Evolutionary conservation across 163 green algal species (phyloP).

Genomic region (Prototheca wickerhamii): DNA sequence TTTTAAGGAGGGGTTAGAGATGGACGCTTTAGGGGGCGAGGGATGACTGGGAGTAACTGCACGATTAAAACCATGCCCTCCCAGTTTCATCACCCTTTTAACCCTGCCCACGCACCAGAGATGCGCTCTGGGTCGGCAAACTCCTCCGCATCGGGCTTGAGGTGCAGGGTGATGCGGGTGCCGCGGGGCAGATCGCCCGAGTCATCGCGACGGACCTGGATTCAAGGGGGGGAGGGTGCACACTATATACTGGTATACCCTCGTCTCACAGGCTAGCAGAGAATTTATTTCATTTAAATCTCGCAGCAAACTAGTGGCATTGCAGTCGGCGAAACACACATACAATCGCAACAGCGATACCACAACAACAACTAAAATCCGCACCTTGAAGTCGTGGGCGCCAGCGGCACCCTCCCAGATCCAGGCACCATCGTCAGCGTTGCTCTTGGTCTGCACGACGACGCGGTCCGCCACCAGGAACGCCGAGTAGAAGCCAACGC

Average conservation of each 20-base stretch:
- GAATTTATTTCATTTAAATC: too few species aligned
- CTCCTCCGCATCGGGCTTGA: conserved; percentile 87
- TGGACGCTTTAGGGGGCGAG: too few species aligned
- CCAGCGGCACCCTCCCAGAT: conserved; percentile 78
- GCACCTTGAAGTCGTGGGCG: conserved; percentile 65
- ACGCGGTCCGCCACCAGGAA: conserved; percentile 85
- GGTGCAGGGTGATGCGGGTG: conserved; percentile 73
- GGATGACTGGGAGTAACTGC: too few species aligned
- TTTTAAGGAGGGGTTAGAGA: neutral
- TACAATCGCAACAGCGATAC: too few species aligned
- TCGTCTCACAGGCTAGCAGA: too few species aligned
- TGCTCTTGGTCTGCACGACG: conserved; percentile 72
- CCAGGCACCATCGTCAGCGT: conserved; percentile 64
- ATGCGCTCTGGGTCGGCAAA: conserved; percentile 68
- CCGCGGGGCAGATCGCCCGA: conserved; percentile 36
- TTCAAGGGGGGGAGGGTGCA: conserved; percentile 16
- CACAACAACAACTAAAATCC: too few species aligned
- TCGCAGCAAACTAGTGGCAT: too few species aligned
- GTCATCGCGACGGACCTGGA: conserved; percentile 18
- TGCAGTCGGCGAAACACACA: too few species aligned
- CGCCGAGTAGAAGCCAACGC: conserved; percentile 97
- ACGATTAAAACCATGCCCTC: too few species aligned
- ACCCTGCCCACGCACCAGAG: conserved; percentile 6
- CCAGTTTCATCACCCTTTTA: too few species aligned
- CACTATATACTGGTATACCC: too few species aligned